A percentile compares a stretch with the other conserved stretches of the same genome.
Evolutionary conservation across 495 filamentous ascomycete species (phyloP).

Genomic region (Tuber indicum): DNA sequence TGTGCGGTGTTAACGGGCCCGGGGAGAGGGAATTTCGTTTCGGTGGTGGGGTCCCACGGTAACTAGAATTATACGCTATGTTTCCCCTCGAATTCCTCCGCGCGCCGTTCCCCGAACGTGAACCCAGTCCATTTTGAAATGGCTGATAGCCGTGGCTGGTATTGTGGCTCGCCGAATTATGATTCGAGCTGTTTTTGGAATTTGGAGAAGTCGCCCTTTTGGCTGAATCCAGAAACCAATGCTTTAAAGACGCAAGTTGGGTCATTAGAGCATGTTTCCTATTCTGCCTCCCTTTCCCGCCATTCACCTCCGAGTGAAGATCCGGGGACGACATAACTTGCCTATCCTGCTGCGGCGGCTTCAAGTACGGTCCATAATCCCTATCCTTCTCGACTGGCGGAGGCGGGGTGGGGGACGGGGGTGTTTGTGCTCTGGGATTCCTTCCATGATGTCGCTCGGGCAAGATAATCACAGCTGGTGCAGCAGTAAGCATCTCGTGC

Average conservation of each 20-base stretch:
- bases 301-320: slow-evolving; percentile 62
- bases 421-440: slow-evolving; percentile 31
- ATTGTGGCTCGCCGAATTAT: slow-evolving; percentile 48
- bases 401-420: slow-evolving; percentile 37
- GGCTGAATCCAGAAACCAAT: slow-evolving; percentile 73
- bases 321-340: slow-evolving; percentile 43
- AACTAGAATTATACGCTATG: slow-evolving; percentile 28
- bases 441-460: slow-evolving; percentile 37
- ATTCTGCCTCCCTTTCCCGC: slow-evolving; percentile 58
- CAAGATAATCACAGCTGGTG: slow-evolving; percentile 40
- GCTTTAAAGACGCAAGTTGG: slow-evolving; percentile 77
- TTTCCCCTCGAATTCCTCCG: slow-evolving; percentile 38
- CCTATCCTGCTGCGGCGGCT: slow-evolving; percentile 40
- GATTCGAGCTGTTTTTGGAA: slow-evolving; percentile 52
- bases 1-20: slow-evolving; percentile 74
- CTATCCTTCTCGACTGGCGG: slow-evolving; percentile 41
- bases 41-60: slow-evolving; percentile 45
- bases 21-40: slow-evolving; percentile 86
- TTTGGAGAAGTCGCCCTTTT: slow-evolving; percentile 65
- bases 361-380: slow-evolving; percentile 42
- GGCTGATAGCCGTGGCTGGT: slow-evolving; percentile 38
- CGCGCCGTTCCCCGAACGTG: slow-evolving; percentile 43
- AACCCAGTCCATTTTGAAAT: slow-evolving; percentile 33
- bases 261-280: slow-evolving; percentile 67
- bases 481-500: slow-evolving; percentile 18